These are phyloP conservation scores for Phylloporus arenicola DNA, from an alignment of 768 basidiomycete genomes.

Conservation along the genomic window DNA sequence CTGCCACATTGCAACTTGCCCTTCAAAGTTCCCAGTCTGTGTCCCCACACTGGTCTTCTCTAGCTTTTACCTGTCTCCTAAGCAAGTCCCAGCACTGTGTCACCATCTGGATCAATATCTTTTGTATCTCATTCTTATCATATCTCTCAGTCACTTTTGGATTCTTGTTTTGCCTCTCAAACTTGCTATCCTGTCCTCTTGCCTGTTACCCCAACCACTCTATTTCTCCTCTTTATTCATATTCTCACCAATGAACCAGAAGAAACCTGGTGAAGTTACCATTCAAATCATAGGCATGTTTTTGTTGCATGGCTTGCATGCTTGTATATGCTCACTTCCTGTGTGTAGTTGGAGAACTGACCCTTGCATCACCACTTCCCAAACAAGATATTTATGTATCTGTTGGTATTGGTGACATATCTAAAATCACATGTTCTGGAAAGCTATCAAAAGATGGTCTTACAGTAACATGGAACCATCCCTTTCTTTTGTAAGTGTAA, in stretches of 20 bases:
- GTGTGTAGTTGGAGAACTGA: background rate
- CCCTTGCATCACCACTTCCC: background rate
- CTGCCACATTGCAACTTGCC: too few relatives aligned
- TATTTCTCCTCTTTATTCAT: too few relatives aligned
- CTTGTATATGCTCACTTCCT: background rate
- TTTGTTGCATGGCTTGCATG: background rate
- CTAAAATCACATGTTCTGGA: background rate
- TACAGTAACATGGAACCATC: background rate
- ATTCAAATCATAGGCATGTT: background rate
- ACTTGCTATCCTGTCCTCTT: background rate
- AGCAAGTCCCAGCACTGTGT: too few relatives aligned
- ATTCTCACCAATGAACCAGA: background rate
- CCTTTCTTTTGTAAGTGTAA: background rate
- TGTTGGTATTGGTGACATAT: background rate
- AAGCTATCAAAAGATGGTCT: background rate
- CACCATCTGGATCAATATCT: too few relatives aligned
- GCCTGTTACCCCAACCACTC: background rate
- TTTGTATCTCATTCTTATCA: too few relatives aligned
- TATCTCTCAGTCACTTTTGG: too few relatives aligned
- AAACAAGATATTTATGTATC: background rate
- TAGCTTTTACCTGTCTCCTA: too few relatives aligned
- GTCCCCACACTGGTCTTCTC: too few relatives aligned
- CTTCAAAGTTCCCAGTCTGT: too few relatives aligned
- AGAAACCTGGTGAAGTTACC: background rate
- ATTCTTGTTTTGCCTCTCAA: too few relatives aligned